These are phyloP conservation scores for Trypanosoma cruzi DNA, from an alignment of 208 protist species.

Conservation along the genomic window DNA sequence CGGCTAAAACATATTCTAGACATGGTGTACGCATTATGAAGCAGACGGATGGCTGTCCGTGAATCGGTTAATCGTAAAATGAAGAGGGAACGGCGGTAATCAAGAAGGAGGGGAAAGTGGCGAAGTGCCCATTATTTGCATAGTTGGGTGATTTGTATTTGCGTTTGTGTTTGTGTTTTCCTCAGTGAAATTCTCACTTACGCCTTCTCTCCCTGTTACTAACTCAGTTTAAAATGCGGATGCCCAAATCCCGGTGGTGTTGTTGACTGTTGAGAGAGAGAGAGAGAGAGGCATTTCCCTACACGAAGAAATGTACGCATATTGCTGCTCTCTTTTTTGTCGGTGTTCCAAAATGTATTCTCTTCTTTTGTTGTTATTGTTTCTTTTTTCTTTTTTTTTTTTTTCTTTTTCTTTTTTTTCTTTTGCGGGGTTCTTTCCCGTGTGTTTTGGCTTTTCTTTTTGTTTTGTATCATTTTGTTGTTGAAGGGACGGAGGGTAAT, in stretches of 20 bases:
- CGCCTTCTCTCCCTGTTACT: background rate
- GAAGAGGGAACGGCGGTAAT: background rate
- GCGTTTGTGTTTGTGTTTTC: background rate
- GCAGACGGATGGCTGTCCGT: background rate
- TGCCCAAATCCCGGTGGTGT: background rate
- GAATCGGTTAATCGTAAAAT: constrained; percentile 3
- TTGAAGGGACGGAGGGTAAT: background rate
- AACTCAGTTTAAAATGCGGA: background rate
- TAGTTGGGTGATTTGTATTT: background rate
- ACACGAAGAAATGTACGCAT: background rate
- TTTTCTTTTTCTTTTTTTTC: constrained; percentile 17
- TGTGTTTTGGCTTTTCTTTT: no score
- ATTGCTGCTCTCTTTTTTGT: constrained; percentile 22
- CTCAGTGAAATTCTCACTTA: background rate
- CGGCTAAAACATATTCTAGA: background rate
- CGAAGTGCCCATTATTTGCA: background rate
- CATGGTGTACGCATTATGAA: background rate
- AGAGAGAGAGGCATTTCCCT: background rate
- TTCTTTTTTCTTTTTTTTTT: constrained; percentile 27
- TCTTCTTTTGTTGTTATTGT: constrained; percentile 17
- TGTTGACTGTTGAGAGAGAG: background rate
- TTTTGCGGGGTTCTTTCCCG: no score
- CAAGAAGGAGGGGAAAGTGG: constrained; percentile 1
- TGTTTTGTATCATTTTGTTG: constrained; percentile 7
- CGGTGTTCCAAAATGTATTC: background rate